A percentile compares a stretch with the other conserved stretches of the same genome.
Conservation (phyloP, 768 basidiomycete species). For the Mycena metata region DNA sequence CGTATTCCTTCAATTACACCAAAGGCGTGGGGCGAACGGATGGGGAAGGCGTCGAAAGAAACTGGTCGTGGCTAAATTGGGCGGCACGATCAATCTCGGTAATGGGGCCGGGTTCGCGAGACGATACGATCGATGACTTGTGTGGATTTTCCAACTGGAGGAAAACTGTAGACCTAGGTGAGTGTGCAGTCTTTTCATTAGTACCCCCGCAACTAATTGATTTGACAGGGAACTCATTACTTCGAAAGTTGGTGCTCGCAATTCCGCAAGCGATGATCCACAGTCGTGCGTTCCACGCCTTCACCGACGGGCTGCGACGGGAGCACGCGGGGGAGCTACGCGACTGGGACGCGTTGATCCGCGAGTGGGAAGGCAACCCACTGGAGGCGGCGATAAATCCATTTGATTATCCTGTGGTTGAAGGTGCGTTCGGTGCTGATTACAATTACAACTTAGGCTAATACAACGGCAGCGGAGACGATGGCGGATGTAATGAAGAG, state of each 20-base stretch:
- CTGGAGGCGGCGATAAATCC: slow-evolving; percentile 23
- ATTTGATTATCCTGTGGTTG: slow-evolving; percentile 31
- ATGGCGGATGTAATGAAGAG: slow-evolving; percentile 19
- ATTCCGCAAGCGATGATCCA: slow-evolving; percentile 35
- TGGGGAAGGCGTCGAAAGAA: slow-evolving; percentile 40
- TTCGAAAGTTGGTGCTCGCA: slow-evolving; percentile 22
- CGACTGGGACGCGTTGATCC: slow-evolving; percentile 33
- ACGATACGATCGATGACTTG: slow-evolving; percentile 38
- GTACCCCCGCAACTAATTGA: too few species aligned
- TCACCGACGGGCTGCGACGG: slow-evolving; percentile 27
- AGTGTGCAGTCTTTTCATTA: too few species aligned
- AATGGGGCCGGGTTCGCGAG: slow-evolving; percentile 32
- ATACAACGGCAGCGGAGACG: slow-evolving; percentile 9
- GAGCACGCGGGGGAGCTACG: slow-evolving; percentile 23
- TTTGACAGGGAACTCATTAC: slow-evolving; percentile 6
- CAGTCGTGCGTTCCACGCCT: slow-evolving; percentile 21
- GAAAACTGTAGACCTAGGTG: slow-evolving; percentile 19
- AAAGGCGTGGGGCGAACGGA: slow-evolving; percentile 37
- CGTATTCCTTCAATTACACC: slow-evolving; percentile 36
- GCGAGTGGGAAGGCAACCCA: slow-evolving; percentile 34
- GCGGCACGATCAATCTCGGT: slow-evolving; percentile 29
- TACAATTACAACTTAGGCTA: background rate
- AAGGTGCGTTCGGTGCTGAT: slow-evolving; percentile 25
- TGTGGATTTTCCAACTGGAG: slow-evolving; percentile 30
- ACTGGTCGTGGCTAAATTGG: slow-evolving; percentile 37